phyloP scores from a whole-genome alignment of 768 basidiomycete genomes.

The Suillus discolor region DNA sequence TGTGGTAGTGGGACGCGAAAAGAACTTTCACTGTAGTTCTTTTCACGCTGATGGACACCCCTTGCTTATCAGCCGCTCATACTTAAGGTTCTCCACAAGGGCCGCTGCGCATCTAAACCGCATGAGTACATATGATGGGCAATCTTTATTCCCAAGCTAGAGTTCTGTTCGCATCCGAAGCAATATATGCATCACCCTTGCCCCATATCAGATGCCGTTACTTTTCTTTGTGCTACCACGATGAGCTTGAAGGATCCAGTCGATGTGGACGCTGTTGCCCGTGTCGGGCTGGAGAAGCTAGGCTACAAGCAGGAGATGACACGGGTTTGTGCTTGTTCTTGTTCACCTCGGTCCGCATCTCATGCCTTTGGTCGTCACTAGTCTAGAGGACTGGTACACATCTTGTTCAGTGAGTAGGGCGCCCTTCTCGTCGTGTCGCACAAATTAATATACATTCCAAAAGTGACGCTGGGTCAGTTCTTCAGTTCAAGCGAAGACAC shows the following conservation, averaged over 20 bases:
- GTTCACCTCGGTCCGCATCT: neutral
- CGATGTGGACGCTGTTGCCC: slow-evolving; percentile 31
- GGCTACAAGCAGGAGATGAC: slow-evolving; percentile 60
- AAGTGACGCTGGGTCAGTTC: slow-evolving; percentile 49
- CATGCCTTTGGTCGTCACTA: slow-evolving; percentile 18
- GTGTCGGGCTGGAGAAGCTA: slow-evolving; percentile 47
- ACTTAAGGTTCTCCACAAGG: neutral
- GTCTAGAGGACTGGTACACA: slow-evolving; percentile 54
- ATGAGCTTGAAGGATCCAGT: slow-evolving; percentile 18
- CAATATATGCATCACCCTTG: neutral
- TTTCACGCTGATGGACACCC: neutral
- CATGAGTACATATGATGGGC: neutral
- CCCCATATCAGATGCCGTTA: neutral
- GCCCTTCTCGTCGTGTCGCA: slow-evolving; percentile 17
- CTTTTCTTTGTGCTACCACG: neutral
- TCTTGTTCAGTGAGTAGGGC: slow-evolving; percentile 51
- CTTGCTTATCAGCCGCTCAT: neutral
- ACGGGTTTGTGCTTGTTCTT: slow-evolving; percentile 36
- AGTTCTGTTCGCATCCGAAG: neutral
- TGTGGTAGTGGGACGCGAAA: too few species aligned
- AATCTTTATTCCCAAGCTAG: neutral
- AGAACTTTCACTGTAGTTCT: too few species aligned
- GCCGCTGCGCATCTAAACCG: neutral
- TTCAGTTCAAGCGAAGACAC: neutral
- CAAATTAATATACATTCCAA: neutral